A percentile compares a stretch with the other conserved stretches of the same genome.
Evolutionary conservation across 371 early-diverging fungal genomes (phyloP).

Genomic region (Batrachochytrium dendrobatidis): DNA sequence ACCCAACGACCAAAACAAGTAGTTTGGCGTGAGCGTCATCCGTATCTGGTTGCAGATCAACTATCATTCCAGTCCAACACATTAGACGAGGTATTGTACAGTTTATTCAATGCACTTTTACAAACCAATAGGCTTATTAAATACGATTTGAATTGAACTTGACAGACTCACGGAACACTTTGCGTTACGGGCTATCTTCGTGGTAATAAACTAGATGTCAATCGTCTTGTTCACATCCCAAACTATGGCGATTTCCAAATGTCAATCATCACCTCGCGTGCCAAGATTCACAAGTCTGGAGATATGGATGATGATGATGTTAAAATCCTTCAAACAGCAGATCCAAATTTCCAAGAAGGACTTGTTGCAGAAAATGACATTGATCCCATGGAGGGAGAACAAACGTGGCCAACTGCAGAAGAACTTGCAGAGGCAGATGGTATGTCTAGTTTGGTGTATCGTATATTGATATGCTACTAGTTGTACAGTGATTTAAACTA

Average conservation of each 20-base stretch:
- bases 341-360: constrained; percentile 55
- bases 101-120: too few species aligned
- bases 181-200: constrained; percentile 74
- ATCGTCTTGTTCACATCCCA: constrained; percentile 83
- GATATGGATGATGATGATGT: constrained; percentile 33
- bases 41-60: constrained; percentile 77
- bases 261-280: constrained; percentile 24
- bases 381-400: constrained; percentile 85
- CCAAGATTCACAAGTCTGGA: not conserved
- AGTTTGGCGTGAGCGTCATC: constrained; percentile 81
- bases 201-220: constrained; percentile 73
- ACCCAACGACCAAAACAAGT: constrained; percentile 65
- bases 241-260: constrained; percentile 89
- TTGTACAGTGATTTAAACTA: constrained; percentile 5
- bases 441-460: constrained; percentile 8
- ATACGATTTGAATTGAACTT: too few species aligned
- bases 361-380: constrained; percentile 77
- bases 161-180: constrained; percentile 53
- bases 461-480: constrained; percentile 3
- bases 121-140: too few species aligned
- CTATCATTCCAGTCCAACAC: constrained; percentile 52
- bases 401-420: constrained; percentile 97
- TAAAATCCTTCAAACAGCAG: constrained; percentile 53
- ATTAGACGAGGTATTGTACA: constrained; percentile 13
- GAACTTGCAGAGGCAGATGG: constrained; percentile 77